Percentiles rank a stretch among this genome's conserved stretches.
Conservation (phyloP, 2,329 filamentous ascomycete genomes). For the Penicillium palitans region DNA sequence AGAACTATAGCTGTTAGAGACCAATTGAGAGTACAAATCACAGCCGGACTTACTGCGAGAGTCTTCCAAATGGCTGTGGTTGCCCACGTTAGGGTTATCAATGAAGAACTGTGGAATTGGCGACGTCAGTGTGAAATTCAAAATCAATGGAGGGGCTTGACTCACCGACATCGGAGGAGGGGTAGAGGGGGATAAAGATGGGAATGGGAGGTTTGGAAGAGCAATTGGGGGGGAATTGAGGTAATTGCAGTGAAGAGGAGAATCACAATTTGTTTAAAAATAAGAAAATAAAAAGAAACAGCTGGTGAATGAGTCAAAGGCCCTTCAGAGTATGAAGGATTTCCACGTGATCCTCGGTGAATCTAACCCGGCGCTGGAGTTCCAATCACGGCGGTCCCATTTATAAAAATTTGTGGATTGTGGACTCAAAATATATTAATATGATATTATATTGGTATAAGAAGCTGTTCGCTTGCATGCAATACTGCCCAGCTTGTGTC, state of each 20-base stretch:
- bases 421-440: not conserved
- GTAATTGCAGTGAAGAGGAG: not conserved
- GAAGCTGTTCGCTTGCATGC: not conserved
- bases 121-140: slow-evolving; percentile 15
- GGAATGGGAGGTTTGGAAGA: not conserved
- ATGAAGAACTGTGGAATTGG: slow-evolving; percentile 64
- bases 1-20: slow-evolving; percentile 56
- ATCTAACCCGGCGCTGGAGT: slow-evolving; percentile 11
- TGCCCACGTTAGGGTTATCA: slow-evolving; percentile 75
- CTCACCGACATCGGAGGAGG: slow-evolving; percentile 37
- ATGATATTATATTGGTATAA: not conserved
- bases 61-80: slow-evolving; percentile 72
- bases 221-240: slow-evolving; percentile 3
- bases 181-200: not conserved
- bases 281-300: not conserved
- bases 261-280: not conserved
- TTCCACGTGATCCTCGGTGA: slow-evolving; percentile 34
- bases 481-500: not conserved
- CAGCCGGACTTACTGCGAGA: slow-evolving; percentile 69
- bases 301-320: slow-evolving; percentile 22
- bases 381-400: slow-evolving; percentile 19
- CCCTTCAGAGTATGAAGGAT: slow-evolving; percentile 1
- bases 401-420: slow-evolving; percentile 7
- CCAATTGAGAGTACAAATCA: slow-evolving; percentile 1
- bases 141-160: slow-evolving; percentile 19